Conservation (phyloP, 768 basidiomycete genomes). For the Xerocomellus amylosporus region DNA sequence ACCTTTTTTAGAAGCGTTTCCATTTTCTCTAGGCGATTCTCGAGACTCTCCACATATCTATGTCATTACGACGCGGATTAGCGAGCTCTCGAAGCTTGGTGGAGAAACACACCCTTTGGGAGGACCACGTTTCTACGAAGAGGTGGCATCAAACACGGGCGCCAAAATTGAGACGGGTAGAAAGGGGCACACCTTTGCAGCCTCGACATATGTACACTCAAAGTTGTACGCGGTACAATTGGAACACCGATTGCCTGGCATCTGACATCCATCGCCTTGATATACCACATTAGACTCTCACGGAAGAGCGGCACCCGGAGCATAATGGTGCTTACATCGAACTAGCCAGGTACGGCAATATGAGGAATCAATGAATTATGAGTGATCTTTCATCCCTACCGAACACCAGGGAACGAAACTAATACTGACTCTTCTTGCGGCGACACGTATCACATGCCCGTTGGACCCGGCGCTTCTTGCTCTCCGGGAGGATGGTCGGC, state of each 20-base stretch:
- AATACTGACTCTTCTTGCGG: conserved; percentile 70
- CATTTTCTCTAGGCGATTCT: conserved; percentile 61
- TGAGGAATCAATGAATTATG: background rate
- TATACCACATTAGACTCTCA: background rate
- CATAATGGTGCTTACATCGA: conserved; percentile 23
- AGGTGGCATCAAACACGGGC: background rate
- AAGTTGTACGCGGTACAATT: conserved; percentile 50
- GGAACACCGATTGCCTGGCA: conserved; percentile 52
- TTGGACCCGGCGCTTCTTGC: conserved; percentile 71
- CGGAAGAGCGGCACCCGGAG: background rate
- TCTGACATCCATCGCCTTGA: conserved; percentile 61
- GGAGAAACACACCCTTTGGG: conserved; percentile 31
- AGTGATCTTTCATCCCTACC: background rate
- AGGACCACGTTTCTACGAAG: conserved; percentile 40
- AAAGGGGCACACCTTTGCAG: conserved; percentile 44
- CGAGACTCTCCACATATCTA: conserved; percentile 65
- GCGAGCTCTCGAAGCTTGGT: background rate
- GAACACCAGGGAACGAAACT: background rate
- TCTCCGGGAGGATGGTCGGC: conserved; percentile 30
- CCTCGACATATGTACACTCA: conserved; percentile 55
- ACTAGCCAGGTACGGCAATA: conserved; percentile 3
- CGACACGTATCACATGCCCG: conserved; percentile 82
- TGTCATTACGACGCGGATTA: background rate
- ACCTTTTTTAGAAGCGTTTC: conserved; percentile 59
- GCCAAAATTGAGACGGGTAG: background rate